Percentiles rank a stretch among this genome's conserved stretches.
These are phyloP conservation scores for Lepidium sativum DNA, from an alignment of 345 rosid species.

Conservation along the genomic window DNA sequence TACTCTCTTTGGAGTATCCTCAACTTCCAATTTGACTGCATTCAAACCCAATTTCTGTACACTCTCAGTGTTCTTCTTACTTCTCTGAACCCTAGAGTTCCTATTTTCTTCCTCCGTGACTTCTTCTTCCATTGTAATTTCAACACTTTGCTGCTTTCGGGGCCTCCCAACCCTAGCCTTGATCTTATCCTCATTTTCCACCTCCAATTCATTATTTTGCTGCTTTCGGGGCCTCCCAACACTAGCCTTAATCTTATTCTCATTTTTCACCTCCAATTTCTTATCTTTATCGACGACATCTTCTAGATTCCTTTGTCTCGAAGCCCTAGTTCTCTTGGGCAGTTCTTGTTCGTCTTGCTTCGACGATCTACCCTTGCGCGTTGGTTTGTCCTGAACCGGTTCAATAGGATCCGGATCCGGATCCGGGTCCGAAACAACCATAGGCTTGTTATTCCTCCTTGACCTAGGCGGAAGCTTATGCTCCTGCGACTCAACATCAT, in stretches of 20 bases:
- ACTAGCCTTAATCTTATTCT: conserved; percentile 7
- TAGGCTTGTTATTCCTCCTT: conserved; percentile 31
- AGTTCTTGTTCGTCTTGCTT: conserved; percentile 12
- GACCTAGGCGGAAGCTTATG: conserved; percentile 27
- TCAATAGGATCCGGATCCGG: conserved; percentile 3
- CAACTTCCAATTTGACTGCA: conserved; percentile 16
- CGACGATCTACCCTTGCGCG: not conserved
- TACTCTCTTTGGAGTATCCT: conserved; percentile 6
- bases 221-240: conserved; percentile 20
- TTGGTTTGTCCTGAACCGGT: conserved; percentile 8
- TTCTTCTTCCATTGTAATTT: not conserved
- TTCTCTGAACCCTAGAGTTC: conserved; percentile 18
- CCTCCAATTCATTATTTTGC: not conserved
- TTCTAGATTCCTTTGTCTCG: conserved; percentile 14
- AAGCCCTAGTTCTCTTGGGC: conserved; percentile 28
- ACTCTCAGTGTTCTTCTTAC: conserved; percentile 17
- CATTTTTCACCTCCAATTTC: conserved; percentile 9
- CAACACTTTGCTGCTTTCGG: not conserved
- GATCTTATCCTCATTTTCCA: no score
- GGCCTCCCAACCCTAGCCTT: not conserved
- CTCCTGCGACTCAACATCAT: conserved; percentile 1
- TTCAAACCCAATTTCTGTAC: conserved; percentile 10
- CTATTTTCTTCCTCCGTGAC: conserved; percentile 7
- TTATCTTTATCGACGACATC: conserved; percentile 2
- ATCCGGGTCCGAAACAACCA: conserved; percentile 18